Evolutionary conservation across 148 eudicot species (phyloP), one percentile per base, ranked within the genome.

Genomic region (Silene uniflora): DNA sequence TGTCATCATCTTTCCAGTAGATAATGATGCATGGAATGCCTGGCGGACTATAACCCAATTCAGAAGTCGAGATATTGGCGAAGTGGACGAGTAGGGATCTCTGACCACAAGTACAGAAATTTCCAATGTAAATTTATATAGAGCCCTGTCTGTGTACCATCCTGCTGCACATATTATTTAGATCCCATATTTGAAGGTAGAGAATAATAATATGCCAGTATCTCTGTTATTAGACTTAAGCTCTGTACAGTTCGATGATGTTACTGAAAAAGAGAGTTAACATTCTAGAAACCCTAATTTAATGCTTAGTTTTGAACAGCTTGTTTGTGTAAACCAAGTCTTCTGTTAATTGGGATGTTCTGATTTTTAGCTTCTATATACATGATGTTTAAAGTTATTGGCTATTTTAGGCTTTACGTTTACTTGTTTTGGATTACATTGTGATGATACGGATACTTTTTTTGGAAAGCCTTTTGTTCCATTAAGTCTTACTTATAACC

Each of bases 11-110:
- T 32, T 64, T 76, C 44, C 79, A 73, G 76, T 73, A 76, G 73
- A 76, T 67, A 67, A 79, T 55, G 79, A 72, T 73, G 55, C 73
- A 72, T 32, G 83, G 74, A 55, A 29, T 60, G 75, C 72, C 47
- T 52, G 49, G 47, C 42, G 81, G 77, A 69, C 60, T 81, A 42
- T 80, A 81, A 73, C 81, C 84, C 23, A 81, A 77, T 75, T 67
- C 77, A 52, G 78, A 74, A 77, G 62, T 77, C 84, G 55, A 69
- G 81, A 81, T 76, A 75, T 63, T 74, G 78, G 69, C 19, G 25
- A 25, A 60, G 44, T 52, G 58, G 61, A 29, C 14, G 11, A 69
- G 35, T 17, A 22, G 62, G 73, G 58, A 77, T 77, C 42, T 47
- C 59, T 69, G 60, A 69, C 73, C 5, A 47, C 25, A 39, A 77